Conservation (phyloP, 805 yeast species). For the Yarrowia sp. region DNA sequence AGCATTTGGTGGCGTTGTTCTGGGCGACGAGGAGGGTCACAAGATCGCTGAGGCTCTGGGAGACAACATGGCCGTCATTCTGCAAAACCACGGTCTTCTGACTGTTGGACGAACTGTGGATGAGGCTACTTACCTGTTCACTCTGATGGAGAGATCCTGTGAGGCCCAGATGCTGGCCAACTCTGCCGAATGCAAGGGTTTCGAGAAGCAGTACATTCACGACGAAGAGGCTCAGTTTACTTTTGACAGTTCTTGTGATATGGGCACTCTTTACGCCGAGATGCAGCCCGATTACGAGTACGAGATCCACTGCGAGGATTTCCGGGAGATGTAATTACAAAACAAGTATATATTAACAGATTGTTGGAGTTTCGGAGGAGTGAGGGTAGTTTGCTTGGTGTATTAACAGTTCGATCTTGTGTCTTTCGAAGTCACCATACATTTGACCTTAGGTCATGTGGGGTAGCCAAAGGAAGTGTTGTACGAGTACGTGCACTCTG, state of each 20-base stretch:
- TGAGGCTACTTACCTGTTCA: slow-evolving; percentile 73
- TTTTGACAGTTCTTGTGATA: slow-evolving; percentile 63
- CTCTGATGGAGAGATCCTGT: slow-evolving; percentile 68
- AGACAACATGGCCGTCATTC: slow-evolving; percentile 61
- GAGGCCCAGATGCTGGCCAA: slow-evolving; percentile 71
- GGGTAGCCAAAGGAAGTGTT: too few relatives aligned
- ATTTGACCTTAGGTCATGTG: too few relatives aligned
- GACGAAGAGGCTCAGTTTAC: slow-evolving; percentile 75
- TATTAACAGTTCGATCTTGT: too few relatives aligned
- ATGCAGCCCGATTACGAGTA: slow-evolving; percentile 73
- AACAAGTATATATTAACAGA: background rate
- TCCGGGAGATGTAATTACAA: slow-evolving; percentile 25
- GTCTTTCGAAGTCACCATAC: too few relatives aligned
- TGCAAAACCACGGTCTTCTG: slow-evolving; percentile 76
- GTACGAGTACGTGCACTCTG: too few relatives aligned
- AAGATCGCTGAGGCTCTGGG: slow-evolving; percentile 69
- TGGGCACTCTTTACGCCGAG: slow-evolving; percentile 72
- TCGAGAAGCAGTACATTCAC: slow-evolving; percentile 53
- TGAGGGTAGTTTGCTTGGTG: too few relatives aligned
- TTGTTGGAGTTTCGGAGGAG: too few relatives aligned
- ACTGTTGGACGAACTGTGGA: slow-evolving; percentile 75
- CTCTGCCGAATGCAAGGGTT: slow-evolving; percentile 51
- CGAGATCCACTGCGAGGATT: slow-evolving; percentile 49
- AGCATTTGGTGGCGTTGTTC: slow-evolving; percentile 81
- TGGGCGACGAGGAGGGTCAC: slow-evolving; percentile 68